Evolutionary conservation across 2,329 filamentous ascomycete genomes (phyloP).

Genomic region (Beauveria rudraprayagi): DNA sequence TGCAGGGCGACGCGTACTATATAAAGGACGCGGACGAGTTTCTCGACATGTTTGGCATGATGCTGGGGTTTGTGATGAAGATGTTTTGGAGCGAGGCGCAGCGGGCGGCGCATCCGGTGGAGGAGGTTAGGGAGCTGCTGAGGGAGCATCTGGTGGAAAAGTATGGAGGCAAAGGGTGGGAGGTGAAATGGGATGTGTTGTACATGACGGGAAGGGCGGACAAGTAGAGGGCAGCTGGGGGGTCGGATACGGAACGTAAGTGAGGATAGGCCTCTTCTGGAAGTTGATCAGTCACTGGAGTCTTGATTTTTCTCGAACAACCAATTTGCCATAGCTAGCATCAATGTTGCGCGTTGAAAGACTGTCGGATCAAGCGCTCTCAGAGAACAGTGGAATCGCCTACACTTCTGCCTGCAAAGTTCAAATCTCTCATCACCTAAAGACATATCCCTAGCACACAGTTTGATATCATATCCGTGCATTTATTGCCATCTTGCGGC

Average conservation of each 20-base stretch:
- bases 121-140: slow-evolving; percentile 30
- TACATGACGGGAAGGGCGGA: slow-evolving; percentile 17
- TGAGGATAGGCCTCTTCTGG: too few species aligned
- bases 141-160: slow-evolving; percentile 31
- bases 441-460: too few species aligned
- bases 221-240: neutral
- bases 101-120: slow-evolving; percentile 27
- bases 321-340: neutral
- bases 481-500: too few species aligned
- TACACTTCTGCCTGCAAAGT: too few species aligned
- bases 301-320: too few species aligned
- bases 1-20: slow-evolving; percentile 20
- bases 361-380: too few species aligned
- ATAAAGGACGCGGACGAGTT: slow-evolving; percentile 29
- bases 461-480: too few species aligned
- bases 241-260: too few species aligned
- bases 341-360: too few species aligned
- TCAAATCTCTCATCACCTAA: too few species aligned
- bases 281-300: too few species aligned
- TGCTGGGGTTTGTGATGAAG: slow-evolving; percentile 31
- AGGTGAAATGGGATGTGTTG: slow-evolving; percentile 25
- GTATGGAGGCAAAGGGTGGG: slow-evolving; percentile 27
- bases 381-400: too few species aligned
- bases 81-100: slow-evolving; percentile 33
- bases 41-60: slow-evolving; percentile 26